Base-by-base conservation (phyloP, 2,329 filamentous ascomycete species). In the Huntiella moniliformis region DNA sequence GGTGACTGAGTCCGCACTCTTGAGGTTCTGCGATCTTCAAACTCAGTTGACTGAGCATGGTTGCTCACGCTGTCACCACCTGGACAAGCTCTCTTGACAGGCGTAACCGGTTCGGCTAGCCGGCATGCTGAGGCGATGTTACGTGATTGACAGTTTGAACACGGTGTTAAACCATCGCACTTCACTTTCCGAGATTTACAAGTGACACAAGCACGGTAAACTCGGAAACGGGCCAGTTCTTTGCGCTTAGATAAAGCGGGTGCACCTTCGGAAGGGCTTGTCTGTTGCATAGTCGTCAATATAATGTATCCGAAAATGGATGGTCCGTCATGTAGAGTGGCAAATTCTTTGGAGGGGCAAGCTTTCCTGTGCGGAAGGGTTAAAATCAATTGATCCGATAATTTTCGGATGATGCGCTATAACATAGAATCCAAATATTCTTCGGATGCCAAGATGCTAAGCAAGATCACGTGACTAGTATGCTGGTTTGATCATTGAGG, bases 161-260 rank as follows among this genome's bases (percentile, higher is more conserved):
- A 73, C 1, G 70, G 70, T n/a, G 61, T 53, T n/a, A 61, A 61
- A 1, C 70, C 70, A 51, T 71, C 68, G 54, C 70, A 73, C 56
- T 70, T 71, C 36, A 72, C 66, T 61, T 72, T 73, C 46, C 67
- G 63, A 8, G 64, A 60, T 52, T 73, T 73, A 59, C 69, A 73
- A 2, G 63, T 62, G 51, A 72, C 68, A 55, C 70, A 73, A 38
- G 70, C 70, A 50, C 71, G 71, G 47, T 66, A 60, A 38, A 71
- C 65, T 50, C 69, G 68, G 46, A 57, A 61, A 46, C 61, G 61
- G 50, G 63, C 57, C 52, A 52, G 45, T 5, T 28, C 35, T 36
- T 38, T 45, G 31, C 40, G 40, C 5, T 42, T 16, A 8, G 40
- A 34, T 18, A 16, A 13, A 13, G 31, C 13, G n/a, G 40, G 22